Conservation (phyloP, 2,329 filamentous ascomycete genomes). For the Talaromyces sp. region DNA sequence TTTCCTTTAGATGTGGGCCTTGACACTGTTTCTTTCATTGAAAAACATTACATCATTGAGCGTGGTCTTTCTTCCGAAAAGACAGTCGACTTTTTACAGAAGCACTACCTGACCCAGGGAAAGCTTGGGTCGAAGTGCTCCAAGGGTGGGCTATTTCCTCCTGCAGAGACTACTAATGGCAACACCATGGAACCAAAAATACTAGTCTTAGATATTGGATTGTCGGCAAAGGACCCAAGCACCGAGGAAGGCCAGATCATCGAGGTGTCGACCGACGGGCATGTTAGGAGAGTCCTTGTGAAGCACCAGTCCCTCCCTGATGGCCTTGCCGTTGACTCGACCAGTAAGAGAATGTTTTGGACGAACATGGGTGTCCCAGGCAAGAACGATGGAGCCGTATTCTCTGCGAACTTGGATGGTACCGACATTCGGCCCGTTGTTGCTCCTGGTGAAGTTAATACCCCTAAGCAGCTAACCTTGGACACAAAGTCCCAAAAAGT, state of each 20-base stretch:
- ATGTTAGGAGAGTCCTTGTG: background rate
- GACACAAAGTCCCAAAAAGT: conserved; percentile 23
- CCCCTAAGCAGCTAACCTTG: conserved; percentile 40
- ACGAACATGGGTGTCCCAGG: conserved; percentile 44
- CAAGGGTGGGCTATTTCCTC: conserved; percentile 13
- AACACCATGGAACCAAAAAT: background rate
- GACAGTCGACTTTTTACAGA: conserved; percentile 42
- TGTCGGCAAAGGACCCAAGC: background rate
- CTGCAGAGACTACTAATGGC: background rate
- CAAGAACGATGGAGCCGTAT: conserved; percentile 39
- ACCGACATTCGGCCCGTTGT: conserved; percentile 41
- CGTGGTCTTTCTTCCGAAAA: conserved; percentile 36
- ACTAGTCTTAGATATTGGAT: background rate
- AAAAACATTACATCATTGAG: conserved; percentile 49
- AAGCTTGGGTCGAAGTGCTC: conserved; percentile 43
- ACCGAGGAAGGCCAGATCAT: background rate
- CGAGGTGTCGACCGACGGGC: background rate
- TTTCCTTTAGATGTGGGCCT: conserved; percentile 45
- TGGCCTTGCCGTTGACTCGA: background rate
- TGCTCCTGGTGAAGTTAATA: conserved; percentile 42
- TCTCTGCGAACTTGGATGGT: conserved; percentile 47
- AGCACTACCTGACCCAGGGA: conserved; percentile 42
- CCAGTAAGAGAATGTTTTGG: conserved; percentile 42
- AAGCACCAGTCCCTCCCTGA: background rate
- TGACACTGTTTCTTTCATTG: conserved; percentile 51